Conservation (phyloP, 371 early-diverging fungal species). For the Mortierella sp. region DNA sequence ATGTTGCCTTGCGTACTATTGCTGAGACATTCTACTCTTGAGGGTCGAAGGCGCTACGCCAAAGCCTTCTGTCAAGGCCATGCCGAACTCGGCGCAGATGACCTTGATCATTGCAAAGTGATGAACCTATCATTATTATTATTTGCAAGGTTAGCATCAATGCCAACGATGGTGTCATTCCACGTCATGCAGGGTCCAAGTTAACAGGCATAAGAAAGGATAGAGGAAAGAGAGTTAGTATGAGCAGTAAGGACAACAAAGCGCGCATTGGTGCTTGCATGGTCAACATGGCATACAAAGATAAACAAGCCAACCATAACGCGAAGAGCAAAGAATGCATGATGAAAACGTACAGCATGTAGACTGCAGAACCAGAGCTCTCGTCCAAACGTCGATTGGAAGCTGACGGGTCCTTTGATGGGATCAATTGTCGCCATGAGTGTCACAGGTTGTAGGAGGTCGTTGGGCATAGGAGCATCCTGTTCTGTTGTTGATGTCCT, state of each 20-base stretch:
- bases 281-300: neutral
- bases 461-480: neutral
- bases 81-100: constrained; percentile 66
- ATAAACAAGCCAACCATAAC: too few species aligned
- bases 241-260: neutral
- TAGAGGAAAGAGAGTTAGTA: neutral
- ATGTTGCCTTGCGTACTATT: neutral
- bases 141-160: neutral
- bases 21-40: constrained; percentile 10
- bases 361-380: constrained; percentile 79
- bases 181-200: neutral
- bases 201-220: neutral
- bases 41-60: constrained; percentile 69
- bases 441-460: constrained; percentile 43
- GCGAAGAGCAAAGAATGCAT: neutral
- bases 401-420: constrained; percentile 42
- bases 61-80: constrained; percentile 59
- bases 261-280: neutral
- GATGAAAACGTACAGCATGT: constrained; percentile 58
- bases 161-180: neutral
- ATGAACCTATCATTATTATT: constrained; percentile 54
- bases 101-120: constrained; percentile 70
- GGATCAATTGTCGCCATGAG: constrained; percentile 61
- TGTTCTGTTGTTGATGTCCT: neutral
- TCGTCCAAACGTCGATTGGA: constrained; percentile 65